Evolutionary conservation across 345 rosid species (phyloP).

Genomic region (Brassica carinata): DNA sequence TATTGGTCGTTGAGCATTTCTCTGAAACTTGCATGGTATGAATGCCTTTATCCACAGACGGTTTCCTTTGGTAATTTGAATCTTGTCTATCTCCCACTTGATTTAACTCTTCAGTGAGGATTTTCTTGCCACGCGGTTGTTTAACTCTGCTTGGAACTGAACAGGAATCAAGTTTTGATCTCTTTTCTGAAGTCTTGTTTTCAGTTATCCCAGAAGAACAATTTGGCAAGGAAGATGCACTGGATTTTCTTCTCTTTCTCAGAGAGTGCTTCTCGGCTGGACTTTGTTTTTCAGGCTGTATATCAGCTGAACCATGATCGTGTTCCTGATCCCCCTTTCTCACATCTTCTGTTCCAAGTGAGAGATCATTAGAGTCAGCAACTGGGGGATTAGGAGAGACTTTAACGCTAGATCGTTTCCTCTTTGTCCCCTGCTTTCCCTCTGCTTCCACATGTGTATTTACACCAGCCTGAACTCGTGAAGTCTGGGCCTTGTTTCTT

Average conservation of each 20-base stretch:
- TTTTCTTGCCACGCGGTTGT: constrained; percentile 17
- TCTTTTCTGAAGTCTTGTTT: constrained; percentile 33
- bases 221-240: constrained; percentile 17
- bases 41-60: constrained; percentile 11
- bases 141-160: constrained; percentile 26
- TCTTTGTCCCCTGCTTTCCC: constrained; percentile 31
- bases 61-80: constrained; percentile 27
- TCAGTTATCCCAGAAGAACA: constrained; percentile 19
- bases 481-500: constrained; percentile 30
- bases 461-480: constrained; percentile 29
- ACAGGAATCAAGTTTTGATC: constrained; percentile 29
- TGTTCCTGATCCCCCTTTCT: constrained; percentile 17
- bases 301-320: constrained; percentile 5
- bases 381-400: constrained; percentile 5
- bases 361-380: constrained; percentile 12
- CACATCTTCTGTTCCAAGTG: constrained; percentile 19
- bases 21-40: constrained; percentile 17
- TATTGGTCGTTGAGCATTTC: constrained; percentile 34
- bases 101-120: constrained; percentile 35
- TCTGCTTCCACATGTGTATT: constrained; percentile 16
- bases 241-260: constrained; percentile 31
- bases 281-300: constrained; percentile 18
- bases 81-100: constrained; percentile 29
- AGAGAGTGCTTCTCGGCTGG: neutral
- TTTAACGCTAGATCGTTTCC: constrained; percentile 29